Evolutionary conservation across 2,329 filamentous ascomycete genomes (phyloP).

Genomic region (Aureobasidium vineae): DNA sequence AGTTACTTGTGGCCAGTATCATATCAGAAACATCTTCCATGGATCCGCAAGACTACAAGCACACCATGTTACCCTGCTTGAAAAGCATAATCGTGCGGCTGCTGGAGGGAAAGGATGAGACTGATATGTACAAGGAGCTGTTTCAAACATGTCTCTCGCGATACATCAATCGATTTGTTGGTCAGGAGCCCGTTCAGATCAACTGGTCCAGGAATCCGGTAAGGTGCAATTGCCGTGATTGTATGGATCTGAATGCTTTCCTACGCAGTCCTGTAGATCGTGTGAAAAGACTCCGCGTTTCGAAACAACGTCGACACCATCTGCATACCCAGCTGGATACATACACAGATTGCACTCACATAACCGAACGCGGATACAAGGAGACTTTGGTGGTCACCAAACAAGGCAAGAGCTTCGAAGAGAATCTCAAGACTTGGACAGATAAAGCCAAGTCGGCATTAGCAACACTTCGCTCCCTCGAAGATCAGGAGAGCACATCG

Average conservation of each 20-base stretch:
- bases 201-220: conserved; percentile 11
- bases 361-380: neutral
- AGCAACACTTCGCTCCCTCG: neutral
- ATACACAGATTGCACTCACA: conserved; percentile 11
- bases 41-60: conserved; percentile 7
- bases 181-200: neutral
- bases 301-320: conserved; percentile 12
- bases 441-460: neutral
- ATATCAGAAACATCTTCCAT: neutral
- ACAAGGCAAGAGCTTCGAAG: neutral
- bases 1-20: neutral
- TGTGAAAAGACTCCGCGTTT: neutral
- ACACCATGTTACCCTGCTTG: neutral
- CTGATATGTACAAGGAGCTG: neutral
- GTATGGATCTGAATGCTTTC: neutral
- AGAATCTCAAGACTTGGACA: neutral
- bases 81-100: neutral
- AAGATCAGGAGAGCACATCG: neutral
- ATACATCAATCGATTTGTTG: neutral
- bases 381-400: conserved; percentile 14
- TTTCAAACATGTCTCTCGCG: neutral
- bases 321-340: neutral
- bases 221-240: neutral
- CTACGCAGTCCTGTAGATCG: conserved; percentile 9
- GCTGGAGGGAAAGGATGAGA: neutral